phyloP scores from a whole-genome alignment of 306 rosid genomes.

The Luffa aegyptiaca region DNA sequence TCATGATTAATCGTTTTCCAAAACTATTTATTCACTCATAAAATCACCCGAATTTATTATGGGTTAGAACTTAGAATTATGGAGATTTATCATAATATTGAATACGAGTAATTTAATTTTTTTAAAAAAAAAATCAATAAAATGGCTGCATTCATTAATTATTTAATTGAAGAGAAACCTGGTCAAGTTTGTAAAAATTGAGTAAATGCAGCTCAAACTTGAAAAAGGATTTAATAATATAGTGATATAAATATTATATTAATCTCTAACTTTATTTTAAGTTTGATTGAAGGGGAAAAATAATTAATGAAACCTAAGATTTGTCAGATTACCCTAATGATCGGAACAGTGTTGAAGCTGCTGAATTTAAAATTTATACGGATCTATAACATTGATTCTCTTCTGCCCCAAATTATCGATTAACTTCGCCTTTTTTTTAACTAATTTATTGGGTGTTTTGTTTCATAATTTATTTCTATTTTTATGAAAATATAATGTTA shows the following conservation, averaged over 20 bases:
- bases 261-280: neutral
- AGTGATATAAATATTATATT: neutral
- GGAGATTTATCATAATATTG: too few species aligned
- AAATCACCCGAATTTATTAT: too few species aligned
- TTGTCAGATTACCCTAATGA: constrained; percentile 1
- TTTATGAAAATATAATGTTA: too few species aligned
- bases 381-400: neutral
- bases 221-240: neutral
- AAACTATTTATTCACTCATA: too few species aligned
- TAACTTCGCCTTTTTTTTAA: neutral
- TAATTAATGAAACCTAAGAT: neutral
- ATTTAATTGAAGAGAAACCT: neutral
- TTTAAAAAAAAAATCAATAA: neutral
- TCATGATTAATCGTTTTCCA: too few species aligned
- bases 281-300: neutral
- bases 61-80: too few species aligned
- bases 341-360: neutral
- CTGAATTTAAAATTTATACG: neutral
- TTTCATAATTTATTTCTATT: neutral
- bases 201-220: neutral
- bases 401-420: neutral
- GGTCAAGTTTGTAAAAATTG: neutral
- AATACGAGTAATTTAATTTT: neutral
- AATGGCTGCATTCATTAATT: neutral
- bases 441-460: neutral